A percentile compares a stretch with the other conserved stretches of the same genome.
Evolutionary conservation across 495 filamentous ascomycete species (phyloP).

Genomic region (Xylaria grammica): DNA sequence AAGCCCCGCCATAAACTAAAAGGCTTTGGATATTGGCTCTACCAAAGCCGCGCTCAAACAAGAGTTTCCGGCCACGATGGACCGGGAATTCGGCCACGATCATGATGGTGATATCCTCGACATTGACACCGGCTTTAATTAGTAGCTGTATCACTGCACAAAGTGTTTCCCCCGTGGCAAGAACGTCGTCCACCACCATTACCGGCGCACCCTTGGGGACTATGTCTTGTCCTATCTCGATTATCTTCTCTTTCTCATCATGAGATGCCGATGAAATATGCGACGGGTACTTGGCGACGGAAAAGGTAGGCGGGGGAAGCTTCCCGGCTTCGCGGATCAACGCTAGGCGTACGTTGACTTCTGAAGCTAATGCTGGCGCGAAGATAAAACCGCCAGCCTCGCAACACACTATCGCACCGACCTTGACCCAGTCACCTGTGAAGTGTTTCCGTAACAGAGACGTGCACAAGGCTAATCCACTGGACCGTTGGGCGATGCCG

Average conservation of each 20-base stretch:
- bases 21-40: constrained; percentile 62
- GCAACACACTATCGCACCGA: constrained; percentile 56
- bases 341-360: constrained; percentile 53
- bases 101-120: constrained; percentile 56
- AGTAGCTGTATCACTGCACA: constrained; percentile 62
- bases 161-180: constrained; percentile 65
- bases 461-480: constrained; percentile 60
- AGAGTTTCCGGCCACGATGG: constrained; percentile 60
- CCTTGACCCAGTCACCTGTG: constrained; percentile 53
- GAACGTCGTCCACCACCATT: constrained; percentile 68
- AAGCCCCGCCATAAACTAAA: constrained; percentile 59
- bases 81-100: constrained; percentile 67
- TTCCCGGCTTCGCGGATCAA: constrained; percentile 65
- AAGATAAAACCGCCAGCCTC: constrained; percentile 65
- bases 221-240: constrained; percentile 59
- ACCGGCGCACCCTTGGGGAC: constrained; percentile 53
- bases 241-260: constrained; percentile 40
- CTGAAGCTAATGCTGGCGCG: constrained; percentile 58
- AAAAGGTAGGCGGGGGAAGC: constrained; percentile 63
- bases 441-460: constrained; percentile 58
- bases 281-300: constrained; percentile 54
- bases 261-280: constrained; percentile 59
- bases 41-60: constrained; percentile 62
- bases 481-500: constrained; percentile 59
- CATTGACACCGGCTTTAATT: constrained; percentile 46